Percentiles rank a stretch among this genome's conserved stretches.
Evolutionary conservation across 768 basidiomycete genomes (phyloP).

Genomic region (Myochromella boudieri): DNA sequence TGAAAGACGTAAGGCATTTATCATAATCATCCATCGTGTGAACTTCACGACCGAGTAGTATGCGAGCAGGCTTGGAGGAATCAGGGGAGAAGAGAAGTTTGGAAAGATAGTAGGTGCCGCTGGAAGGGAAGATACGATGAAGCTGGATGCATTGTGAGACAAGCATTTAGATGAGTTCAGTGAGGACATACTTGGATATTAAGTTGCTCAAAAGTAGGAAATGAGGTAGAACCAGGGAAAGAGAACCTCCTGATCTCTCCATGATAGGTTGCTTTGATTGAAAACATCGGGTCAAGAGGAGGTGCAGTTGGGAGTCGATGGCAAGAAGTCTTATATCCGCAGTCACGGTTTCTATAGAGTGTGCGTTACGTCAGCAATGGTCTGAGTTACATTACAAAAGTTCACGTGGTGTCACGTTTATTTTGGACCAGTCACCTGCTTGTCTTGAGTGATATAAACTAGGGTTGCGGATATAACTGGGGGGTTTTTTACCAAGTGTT

Average conservation of each 20-base stretch:
- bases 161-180: slow-evolving; percentile 12
- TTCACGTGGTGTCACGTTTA: no score
- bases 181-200: slow-evolving; percentile 54
- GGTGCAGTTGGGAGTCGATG: slow-evolving; percentile 17
- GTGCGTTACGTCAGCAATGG: slow-evolving; percentile 16
- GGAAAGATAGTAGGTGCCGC: slow-evolving; percentile 58
- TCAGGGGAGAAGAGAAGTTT: slow-evolving; percentile 71
- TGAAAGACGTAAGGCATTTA: slow-evolving; percentile 47
- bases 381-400: no score
- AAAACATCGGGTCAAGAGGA: slow-evolving; percentile 54
- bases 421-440: no score
- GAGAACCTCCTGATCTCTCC: slow-evolving; percentile 68
- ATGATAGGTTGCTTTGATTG: slow-evolving; percentile 76
- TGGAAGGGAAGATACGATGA: slow-evolving; percentile 67
- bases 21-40: slow-evolving; percentile 59
- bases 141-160: slow-evolving; percentile 46
- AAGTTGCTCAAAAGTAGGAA: slow-evolving; percentile 66
- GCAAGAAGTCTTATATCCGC: slow-evolving; percentile 5
- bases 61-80: slow-evolving; percentile 48
- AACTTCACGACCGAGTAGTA: slow-evolving; percentile 63
- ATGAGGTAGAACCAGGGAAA: slow-evolving; percentile 47
- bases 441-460: no score
- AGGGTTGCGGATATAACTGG: no score
- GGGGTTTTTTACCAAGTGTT: no score
- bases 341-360: not conserved